Base-by-base conservation (phyloP, 176 grass and related monocot species). In the Alopecurus myosuroides region DNA sequence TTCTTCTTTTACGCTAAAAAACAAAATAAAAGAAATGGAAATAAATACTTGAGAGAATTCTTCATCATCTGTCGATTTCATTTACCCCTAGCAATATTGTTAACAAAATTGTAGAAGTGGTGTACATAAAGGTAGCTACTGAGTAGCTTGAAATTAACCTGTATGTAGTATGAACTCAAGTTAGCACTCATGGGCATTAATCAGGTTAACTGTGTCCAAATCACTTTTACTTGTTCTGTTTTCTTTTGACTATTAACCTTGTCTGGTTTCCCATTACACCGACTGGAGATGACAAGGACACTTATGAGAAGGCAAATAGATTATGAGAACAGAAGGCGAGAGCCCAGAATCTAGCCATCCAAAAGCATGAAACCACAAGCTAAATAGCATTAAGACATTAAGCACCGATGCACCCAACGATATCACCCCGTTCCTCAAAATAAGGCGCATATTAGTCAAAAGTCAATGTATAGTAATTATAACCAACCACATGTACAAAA, bases 211-310 rank as follows among this genome's bases (percentile, higher is more conserved):
- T 76, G 48, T 45, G 57, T 85, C 68, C 46, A 61, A 78, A 22
- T 67, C 1, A 23, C 68, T 60, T 86, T 72, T 25, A 35, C 56
- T 41, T 70, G 20, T 28, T 85, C 7, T 46, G 70, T 84, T 84
- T 50, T 61, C 13, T 34, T 65, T 64, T 76, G 70, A 84, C 41
- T 19, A 40, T 34, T 22, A 41, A 42, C 42, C 17, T 30, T 28
- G 15, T 35, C 29, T 37, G 22, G 55, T 74, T 7, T 77, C 51
- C 57, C 55, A 51, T 13, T 63, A 77, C 10, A 67, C 30, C 50
- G 35, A 82, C 52, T 81, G 60, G 42, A 31, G 18, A 15, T 7
- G 17, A 60, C 23, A 23, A 23, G 69, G 69, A 28, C 39, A 44
- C 40, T 17, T 63, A 33, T 63, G 60, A 31, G 7, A 33, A 15